Base-by-base conservation (phyloP, 108 stramenopile species). In the Nannochloropsis salina region DNA sequence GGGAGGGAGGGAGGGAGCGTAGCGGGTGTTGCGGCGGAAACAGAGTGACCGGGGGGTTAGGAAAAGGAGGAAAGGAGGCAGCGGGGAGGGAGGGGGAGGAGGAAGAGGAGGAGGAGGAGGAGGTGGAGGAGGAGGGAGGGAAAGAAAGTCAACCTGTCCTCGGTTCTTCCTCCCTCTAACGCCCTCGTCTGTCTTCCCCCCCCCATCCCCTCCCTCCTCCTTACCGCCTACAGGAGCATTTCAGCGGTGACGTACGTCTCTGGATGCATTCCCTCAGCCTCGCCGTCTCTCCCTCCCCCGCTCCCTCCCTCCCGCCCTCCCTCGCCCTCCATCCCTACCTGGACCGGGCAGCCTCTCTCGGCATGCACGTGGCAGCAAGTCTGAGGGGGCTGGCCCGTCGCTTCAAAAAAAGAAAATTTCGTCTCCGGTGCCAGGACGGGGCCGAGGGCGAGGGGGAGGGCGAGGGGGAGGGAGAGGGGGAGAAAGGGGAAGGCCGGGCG, bases 231-330 rank as follows among this genome's bases (percentile, higher is more conserved):
- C 61, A 74, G 61, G 61, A n/a, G n/a, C 61, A n/a, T n/a, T n/a
- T 15, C n/a, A 15, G n/a, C 5, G 61, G 61, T n/a, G 61, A 74
- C n/a, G 61, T 74, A 2, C 61, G n/a, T n/a, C 61, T 74, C 61
- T 74, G 61, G 61, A 74, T 74, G 61, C 61, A 74, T 74, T 74
- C 61, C 61, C 61, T 74, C 61, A n/a, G 61, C 2, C 61, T 74
- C 5, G 61, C 61, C 61, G 4, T 74, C 61, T n/a, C 61, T 74
- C n/a, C 61, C 61, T 74, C 61, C 61, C 61, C 4, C 61, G 20
- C 61, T 74, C 61, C 61, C 61, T 74, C 61, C 61, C 61, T 74
- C 5, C 5, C 61, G 15, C 61, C 61, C 61, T 3, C 61, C 61
- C n/a, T 20, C 61, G 2, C 61, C 61, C n/a, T 20, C 61, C 61